Base-by-base conservation (phyloP, 1,284 basidiomycete genomes). In the Malassezia arunalokei region DNA sequence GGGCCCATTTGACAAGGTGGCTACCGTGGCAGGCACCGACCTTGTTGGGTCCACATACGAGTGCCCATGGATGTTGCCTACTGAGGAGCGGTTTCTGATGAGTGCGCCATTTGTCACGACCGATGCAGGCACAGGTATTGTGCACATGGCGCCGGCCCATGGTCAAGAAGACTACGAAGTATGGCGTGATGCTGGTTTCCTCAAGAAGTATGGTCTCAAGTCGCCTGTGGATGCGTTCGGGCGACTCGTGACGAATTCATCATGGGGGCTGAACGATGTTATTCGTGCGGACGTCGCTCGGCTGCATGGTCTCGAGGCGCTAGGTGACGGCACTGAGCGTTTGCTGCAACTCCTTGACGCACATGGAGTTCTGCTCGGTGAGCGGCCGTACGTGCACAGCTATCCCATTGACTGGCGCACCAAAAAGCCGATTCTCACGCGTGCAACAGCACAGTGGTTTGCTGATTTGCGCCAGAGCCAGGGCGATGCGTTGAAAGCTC, bases 381-480 rank as follows among this genome's bases (percentile, higher is more conserved):
- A 87, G 66, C 56, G 60, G n/a, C 78, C 77, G 57, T 80, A 88
- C 63, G 82, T 81, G 60, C 94, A 98, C 76, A 82, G 83, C 44
- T 98, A 95, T 72, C 91, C 94, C 0, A 91, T 90, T 70, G 92
- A 99, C 71, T 98, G 92, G 92, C 86, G 88, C 72, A 92, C 92
- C 1, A 83, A 91, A 64, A 78, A 87, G 68, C 92, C 92, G 0
- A 83, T 96, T 62, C 89, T 99, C 57, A 81, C 88, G 46, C 83
- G 84, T n/a, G 87, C 91, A 0, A 96, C 92, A 1, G 88, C 87
- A 0, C 92, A 98, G 65, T 99, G 92, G 92, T 99, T 99, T 66
- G 87, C 90, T 0, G 87, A 94, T 68, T 76, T 98, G 20, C 84
- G 86, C 44, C 76, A 78, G 31, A 85, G 96, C 74, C 95, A 94